A percentile compares a stretch with the other conserved stretches of the same genome.
Conservation (phyloP, 495 filamentous ascomycete species). For the Talaromyces thailandensis region DNA sequence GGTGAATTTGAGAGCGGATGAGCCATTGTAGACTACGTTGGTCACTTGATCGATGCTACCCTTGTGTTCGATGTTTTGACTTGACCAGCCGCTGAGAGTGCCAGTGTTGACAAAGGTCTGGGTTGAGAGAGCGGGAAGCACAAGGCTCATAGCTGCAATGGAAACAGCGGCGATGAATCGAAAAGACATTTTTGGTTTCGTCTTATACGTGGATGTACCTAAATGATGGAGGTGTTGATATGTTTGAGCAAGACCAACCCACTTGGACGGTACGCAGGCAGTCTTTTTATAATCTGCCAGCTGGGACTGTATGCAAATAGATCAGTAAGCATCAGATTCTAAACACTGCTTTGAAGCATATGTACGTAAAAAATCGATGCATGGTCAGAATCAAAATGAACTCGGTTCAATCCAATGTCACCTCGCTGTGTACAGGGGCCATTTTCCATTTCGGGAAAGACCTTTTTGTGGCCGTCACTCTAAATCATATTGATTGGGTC, state of each 20-base stretch:
- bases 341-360: not conserved
- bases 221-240: not conserved
- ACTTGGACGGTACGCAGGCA: not conserved
- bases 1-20: conserved; percentile 42
- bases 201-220: not conserved
- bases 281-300: not conserved
- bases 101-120: conserved; percentile 43
- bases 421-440: not conserved
- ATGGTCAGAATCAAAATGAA: not conserved
- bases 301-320: not conserved
- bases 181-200: not conserved
- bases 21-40: conserved; percentile 33
- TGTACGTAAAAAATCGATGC: not conserved
- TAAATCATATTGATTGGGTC: not conserved
- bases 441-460: not conserved
- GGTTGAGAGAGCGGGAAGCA: conserved; percentile 8
- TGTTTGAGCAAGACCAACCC: not conserved
- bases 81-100: conserved; percentile 38
- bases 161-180: not conserved
- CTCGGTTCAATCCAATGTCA: not conserved
- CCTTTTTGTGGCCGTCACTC: not conserved
- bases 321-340: not conserved
- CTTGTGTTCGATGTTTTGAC: conserved; percentile 28
- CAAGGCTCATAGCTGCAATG: not conserved
- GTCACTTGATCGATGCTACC: conserved; percentile 40